phyloP scores from a whole-genome alignment of 2,329 filamentous ascomycete genomes.

The Colletotrichum lentis region DNA sequence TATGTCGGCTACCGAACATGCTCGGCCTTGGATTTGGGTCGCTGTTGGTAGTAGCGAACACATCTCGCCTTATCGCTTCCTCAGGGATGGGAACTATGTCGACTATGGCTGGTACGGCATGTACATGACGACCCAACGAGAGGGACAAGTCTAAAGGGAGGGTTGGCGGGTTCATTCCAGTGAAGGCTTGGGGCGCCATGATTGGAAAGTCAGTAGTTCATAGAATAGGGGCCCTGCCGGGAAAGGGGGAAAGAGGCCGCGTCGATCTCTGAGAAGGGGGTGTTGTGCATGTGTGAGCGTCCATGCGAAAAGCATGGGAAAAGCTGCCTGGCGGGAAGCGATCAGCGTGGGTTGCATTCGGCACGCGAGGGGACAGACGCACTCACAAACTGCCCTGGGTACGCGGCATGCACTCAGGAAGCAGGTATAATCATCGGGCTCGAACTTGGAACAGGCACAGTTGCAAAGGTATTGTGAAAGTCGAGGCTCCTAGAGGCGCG shows the following conservation, averaged over 20 bases:
- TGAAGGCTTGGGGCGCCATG: constrained; percentile 14
- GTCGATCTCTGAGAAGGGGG: constrained; percentile 26
- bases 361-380: constrained; percentile 23
- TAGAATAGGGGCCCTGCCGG: background rate
- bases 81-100: background rate
- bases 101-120: background rate
- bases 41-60: too few species aligned
- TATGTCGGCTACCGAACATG: background rate
- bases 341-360: constrained; percentile 30
- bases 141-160: constrained; percentile 21
- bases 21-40: background rate
- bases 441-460: background rate
- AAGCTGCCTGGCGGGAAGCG: constrained; percentile 28
- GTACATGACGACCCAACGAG: constrained; percentile 15
- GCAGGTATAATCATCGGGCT: background rate
- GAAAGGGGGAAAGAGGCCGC: constrained; percentile 23
- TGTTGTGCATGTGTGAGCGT: constrained; percentile 1
- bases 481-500: constrained; percentile 26
- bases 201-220: constrained; percentile 5
- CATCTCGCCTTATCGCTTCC: constrained; percentile 3
- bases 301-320: constrained; percentile 15
- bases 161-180: background rate
- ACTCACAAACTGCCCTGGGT: background rate
- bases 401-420: constrained; percentile 9
- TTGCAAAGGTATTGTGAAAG: constrained; percentile 8